phyloP scores from a whole-genome alignment of 2,329 filamentous ascomycete species.

The Botryosphaeria dothidea region DNA sequence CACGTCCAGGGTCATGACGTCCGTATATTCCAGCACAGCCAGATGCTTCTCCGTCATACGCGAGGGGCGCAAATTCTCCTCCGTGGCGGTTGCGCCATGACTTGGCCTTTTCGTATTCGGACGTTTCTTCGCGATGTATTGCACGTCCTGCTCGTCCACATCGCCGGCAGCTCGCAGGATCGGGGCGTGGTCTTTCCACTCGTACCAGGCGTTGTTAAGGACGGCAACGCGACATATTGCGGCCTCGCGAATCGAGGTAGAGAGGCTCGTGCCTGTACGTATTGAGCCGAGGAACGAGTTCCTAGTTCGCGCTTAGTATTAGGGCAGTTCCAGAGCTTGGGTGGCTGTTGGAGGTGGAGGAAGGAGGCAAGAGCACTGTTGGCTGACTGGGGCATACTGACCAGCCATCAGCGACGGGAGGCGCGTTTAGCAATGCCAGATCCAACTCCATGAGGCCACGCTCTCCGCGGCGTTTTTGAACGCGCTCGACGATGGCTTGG shows the following conservation, averaged over 20 bases:
- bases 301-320: constrained; percentile 30
- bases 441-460: constrained; percentile 55
- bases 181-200: constrained; percentile 79
- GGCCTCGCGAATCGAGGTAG: constrained; percentile 65
- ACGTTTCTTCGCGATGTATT: constrained; percentile 25
- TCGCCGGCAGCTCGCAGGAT: constrained; percentile 59
- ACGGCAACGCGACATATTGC: constrained; percentile 80
- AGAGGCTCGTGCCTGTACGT: constrained; percentile 53
- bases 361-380: not conserved
- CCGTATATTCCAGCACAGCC: constrained; percentile 71
- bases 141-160: constrained; percentile 54
- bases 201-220: constrained; percentile 80
- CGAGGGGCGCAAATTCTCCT: not conserved
- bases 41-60: constrained; percentile 61
- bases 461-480: constrained; percentile 53
- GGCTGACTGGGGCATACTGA: constrained; percentile 24
- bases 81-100: constrained; percentile 14
- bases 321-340: too few species aligned
- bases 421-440: constrained; percentile 55
- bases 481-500: constrained; percentile 51
- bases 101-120: not conserved
- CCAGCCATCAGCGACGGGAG: constrained; percentile 59
- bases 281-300: constrained; percentile 59
- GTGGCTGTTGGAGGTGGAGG: too few species aligned
- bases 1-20: constrained; percentile 80